Conservation (phyloP, 2,329 filamentous ascomycete genomes). For the Aphanocladium album region DNA sequence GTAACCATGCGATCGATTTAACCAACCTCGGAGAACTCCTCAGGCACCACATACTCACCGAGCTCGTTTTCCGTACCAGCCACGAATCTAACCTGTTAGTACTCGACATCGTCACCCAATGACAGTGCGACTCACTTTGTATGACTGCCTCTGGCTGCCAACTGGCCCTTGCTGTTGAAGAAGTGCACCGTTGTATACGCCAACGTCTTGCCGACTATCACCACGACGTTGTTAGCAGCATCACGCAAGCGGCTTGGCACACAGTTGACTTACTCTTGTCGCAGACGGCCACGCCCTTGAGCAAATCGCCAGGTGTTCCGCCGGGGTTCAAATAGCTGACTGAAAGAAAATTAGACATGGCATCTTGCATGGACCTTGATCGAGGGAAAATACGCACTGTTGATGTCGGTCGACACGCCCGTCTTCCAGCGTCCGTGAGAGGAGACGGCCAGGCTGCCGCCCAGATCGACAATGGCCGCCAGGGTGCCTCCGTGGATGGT, state of each 20-base stretch:
- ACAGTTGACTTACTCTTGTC: slow-evolving; percentile 50
- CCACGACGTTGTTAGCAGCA: not conserved
- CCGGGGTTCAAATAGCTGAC: slow-evolving; percentile 60
- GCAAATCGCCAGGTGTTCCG: slow-evolving; percentile 50
- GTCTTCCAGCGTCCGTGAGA: slow-evolving; percentile 59
- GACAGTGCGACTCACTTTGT: slow-evolving; percentile 48
- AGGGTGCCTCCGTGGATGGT: slow-evolving; percentile 77
- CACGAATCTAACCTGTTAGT: slow-evolving; percentile 35
- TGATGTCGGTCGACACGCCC: slow-evolving; percentile 61
- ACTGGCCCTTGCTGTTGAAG: slow-evolving; percentile 51
- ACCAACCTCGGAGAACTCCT: slow-evolving; percentile 30
- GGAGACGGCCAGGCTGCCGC: slow-evolving; percentile 60
- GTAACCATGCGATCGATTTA: slow-evolving; percentile 12
- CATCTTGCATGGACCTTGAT: not conserved
- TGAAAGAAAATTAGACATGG: slow-evolving; percentile 22
- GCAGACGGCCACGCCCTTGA: slow-evolving; percentile 53
- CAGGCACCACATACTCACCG: slow-evolving; percentile 33
- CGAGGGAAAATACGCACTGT: slow-evolving; percentile 38
- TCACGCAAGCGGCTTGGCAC: no score
- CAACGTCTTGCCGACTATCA: slow-evolving; percentile 56
- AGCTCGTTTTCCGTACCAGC: slow-evolving; percentile 31
- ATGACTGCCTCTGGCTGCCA: slow-evolving; percentile 59
- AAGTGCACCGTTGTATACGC: slow-evolving; percentile 59
- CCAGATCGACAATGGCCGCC: slow-evolving; percentile 67
- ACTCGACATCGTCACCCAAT: not conserved